Conservation (phyloP, 257 asterid genomes). For the Handroanthus guayacan region DNA sequence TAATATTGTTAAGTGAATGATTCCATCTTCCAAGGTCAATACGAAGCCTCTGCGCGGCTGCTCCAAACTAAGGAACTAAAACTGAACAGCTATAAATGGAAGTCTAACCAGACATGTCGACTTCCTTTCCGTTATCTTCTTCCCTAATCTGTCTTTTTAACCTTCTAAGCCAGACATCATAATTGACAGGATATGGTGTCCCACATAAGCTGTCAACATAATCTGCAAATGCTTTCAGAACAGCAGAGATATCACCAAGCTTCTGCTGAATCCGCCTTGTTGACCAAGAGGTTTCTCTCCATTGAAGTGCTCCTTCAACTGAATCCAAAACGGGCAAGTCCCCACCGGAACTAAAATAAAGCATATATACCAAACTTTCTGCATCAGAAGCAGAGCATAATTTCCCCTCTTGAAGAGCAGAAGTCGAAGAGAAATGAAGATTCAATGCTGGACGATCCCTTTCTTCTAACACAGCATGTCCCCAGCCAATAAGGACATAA, state of each 20-base stretch:
- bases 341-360: conserved; percentile 75
- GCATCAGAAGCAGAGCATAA: conserved; percentile 97
- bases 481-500: conserved; percentile 90
- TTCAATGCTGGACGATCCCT: conserved; percentile 90
- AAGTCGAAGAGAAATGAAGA: conserved; percentile 93
- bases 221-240: conserved; percentile 96
- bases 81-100: conserved; percentile 18
- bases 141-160: conserved; percentile 56
- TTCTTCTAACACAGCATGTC: conserved; percentile 95
- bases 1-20: not conserved
- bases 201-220: conserved; percentile 98
- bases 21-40: conserved; percentile 14
- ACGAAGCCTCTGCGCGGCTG: conserved; percentile 13
- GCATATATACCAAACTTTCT: conserved; percentile 89
- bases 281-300: conserved; percentile 98
- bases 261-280: conserved; percentile 93
- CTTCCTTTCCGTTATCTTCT: conserved; percentile 71
- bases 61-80: not conserved
- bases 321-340: conserved; percentile 89
- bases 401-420: conserved; percentile 95
- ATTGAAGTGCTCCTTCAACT: conserved; percentile 91
- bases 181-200: conserved; percentile 92
- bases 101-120: conserved; percentile 48
- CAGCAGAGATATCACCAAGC: conserved; percentile 96
- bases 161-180: conserved; percentile 89